Base-by-base conservation (phyloP, 768 basidiomycete species). In the Lactarius vividus region DNA sequence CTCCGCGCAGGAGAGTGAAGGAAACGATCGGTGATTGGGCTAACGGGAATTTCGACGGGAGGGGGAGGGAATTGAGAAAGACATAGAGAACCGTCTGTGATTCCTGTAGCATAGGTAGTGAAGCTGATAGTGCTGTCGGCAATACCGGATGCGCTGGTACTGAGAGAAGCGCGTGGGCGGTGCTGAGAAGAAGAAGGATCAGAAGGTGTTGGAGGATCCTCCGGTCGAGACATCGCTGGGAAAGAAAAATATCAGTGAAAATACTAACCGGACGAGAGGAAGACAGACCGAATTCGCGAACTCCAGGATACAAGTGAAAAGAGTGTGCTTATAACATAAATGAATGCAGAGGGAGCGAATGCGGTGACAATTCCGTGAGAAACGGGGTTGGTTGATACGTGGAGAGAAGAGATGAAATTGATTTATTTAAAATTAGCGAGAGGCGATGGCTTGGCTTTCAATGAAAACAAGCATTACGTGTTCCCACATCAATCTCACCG, bases 91-190 rank as follows among this genome's bases (percentile, higher is more conserved):
- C 76, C 76, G 20, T 76, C 79, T 5, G 68, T 66, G 11, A 71
- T 59, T 44, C 71, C 72, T 9, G 74, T 77, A 63, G 64, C 74
- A 71, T 63, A 63, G 63, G 74, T 74, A 31, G 69, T 71, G 70
- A 81, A 79, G 72, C 82, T 83, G 54, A 86, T 82, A 33, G 84
- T 83, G 60, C 84, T 85, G 58, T 82, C 82, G 39, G 85, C 84
- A 46, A 85, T 73, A 31, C 79, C 83, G n/a, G 86, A 86, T 7
- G 80, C 83, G 65, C 79, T 82, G 44, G 85, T 85, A 60, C 79
- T 78, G 54, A 82, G 71, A 42, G 85, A 87, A 23, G 74, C 72
- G 37, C 71, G 74, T 54, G 77, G 73, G 39, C 72, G 69, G 74
- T 83, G 81, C 44, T 64, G 57, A 13, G 59, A 33, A 39, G 69